Evolutionary conservation across 495 filamentous ascomycete species (phyloP).

Genomic region (Neurospora sublineolata): DNA sequence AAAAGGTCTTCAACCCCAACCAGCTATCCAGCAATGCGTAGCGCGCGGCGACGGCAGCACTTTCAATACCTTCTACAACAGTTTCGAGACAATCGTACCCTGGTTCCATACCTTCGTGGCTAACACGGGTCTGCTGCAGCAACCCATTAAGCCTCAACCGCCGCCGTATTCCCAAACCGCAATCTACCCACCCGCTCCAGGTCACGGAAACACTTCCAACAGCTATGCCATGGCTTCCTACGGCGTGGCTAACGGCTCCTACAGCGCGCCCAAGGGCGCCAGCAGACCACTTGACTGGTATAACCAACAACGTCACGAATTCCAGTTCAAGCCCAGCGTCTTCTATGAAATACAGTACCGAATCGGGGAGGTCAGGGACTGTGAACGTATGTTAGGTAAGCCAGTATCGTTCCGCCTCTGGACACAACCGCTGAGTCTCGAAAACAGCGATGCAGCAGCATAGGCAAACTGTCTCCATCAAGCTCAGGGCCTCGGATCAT

Average conservation of each 20-base stretch:
- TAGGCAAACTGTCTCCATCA: conserved; percentile 41
- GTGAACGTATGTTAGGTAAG: conserved; percentile 46
- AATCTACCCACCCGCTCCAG: conserved; percentile 1
- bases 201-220: not conserved
- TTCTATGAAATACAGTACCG: conserved; percentile 56
- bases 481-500: conserved; percentile 40
- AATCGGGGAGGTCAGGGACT: conserved; percentile 50
- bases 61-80: conserved; percentile 10
- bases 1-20: not conserved
- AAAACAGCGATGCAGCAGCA: conserved; percentile 46
- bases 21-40: conserved; percentile 13
- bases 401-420: not conserved
- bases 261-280: conserved; percentile 1
- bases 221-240: conserved; percentile 9
- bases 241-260: not conserved
- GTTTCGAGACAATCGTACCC: conserved; percentile 14
- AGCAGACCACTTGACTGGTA: not conserved
- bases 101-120: conserved; percentile 3
- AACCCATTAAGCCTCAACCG: not conserved
- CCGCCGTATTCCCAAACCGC: conserved; percentile 1
- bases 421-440: conserved; percentile 5
- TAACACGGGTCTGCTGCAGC: not conserved
- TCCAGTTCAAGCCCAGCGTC: conserved; percentile 61
- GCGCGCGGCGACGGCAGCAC: conserved; percentile 4
- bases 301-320: not conserved